These are phyloP conservation scores for Cadophora malorum DNA, from an alignment of 2,329 filamentous ascomycete genomes.

Conservation along the genomic window DNA sequence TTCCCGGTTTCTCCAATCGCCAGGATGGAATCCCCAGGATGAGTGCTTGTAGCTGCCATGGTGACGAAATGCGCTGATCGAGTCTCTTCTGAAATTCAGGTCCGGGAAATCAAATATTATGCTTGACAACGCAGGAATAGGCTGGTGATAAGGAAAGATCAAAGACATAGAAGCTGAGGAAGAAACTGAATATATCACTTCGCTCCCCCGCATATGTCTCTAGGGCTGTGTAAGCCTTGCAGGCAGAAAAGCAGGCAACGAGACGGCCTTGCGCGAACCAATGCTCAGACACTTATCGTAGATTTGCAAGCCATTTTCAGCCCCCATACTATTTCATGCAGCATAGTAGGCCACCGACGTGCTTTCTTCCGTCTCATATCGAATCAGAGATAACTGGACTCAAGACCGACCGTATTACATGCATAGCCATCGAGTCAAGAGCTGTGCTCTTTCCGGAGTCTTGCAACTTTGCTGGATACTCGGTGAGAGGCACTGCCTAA, in stretches of 20 bases:
- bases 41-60: slow-evolving; percentile 22
- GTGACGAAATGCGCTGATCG: not conserved
- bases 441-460: not conserved
- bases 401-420: slow-evolving; percentile 18
- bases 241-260: slow-evolving; percentile 18
- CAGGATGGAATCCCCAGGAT: slow-evolving; percentile 27
- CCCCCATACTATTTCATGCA: slow-evolving; percentile 12
- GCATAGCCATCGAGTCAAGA: slow-evolving; percentile 12
- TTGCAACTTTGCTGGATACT: slow-evolving; percentile 20
- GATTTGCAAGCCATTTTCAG: slow-evolving; percentile 16
- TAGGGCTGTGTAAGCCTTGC: slow-evolving; percentile 25
- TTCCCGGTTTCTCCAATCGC: slow-evolving; percentile 26
- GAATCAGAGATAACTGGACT: not conserved
- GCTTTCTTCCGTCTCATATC: not conserved
- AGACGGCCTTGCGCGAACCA: slow-evolving; percentile 14
- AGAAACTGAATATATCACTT: slow-evolving; percentile 20
- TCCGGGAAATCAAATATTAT: not conserved
- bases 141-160: not conserved
- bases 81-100: not conserved
- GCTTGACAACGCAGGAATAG: not conserved
- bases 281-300: slow-evolving; percentile 10
- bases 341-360: not conserved
- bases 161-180: not conserved
- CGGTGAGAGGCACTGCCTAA: slow-evolving; percentile 19
- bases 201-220: slow-evolving; percentile 11